These are phyloP conservation scores for Pezicula neosporulosa DNA, from an alignment of 2,329 filamentous ascomycete genomes.

Conservation along the genomic window DNA sequence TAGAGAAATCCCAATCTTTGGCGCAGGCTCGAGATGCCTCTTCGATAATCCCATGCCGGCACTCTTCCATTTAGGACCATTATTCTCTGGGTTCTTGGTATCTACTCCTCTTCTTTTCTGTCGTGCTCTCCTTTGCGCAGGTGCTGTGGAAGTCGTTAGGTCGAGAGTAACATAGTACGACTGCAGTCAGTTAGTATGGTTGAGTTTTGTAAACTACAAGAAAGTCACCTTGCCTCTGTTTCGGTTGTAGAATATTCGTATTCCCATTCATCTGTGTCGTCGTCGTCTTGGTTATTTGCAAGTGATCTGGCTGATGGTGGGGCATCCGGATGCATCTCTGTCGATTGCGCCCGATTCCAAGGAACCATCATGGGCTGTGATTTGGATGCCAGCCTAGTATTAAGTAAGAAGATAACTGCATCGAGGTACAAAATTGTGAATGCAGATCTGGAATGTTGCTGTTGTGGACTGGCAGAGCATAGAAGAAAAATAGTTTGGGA, in stretches of 20 bases:
- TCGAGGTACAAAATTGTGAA: conserved; percentile 4
- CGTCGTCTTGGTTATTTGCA: conserved; percentile 10
- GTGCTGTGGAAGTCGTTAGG: conserved; percentile 41
- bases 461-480: not conserved
- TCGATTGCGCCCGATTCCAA: conserved; percentile 5
- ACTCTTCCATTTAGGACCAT: not conserved
- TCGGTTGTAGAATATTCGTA: conserved; percentile 64
- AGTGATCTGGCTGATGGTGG: conserved; percentile 2
- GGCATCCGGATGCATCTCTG: conserved; percentile 7
- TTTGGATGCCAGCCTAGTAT: conserved; percentile 19
- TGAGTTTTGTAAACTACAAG: not conserved
- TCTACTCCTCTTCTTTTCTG: conserved; percentile 2
- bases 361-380: conserved; percentile 19
- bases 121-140: not conserved
- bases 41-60: conserved; percentile 1
- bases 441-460: no score
- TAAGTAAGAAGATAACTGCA: conserved; percentile 14
- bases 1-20: conserved; percentile 3
- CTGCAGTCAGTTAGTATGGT: conserved; percentile 31
- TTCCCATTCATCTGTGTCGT: conserved; percentile 62
- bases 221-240: conserved; percentile 45
- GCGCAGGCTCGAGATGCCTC: conserved; percentile 1
- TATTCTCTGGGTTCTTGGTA: not conserved
- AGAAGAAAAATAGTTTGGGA: not conserved
- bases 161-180: conserved; percentile 63